Base-by-base conservation (phyloP, 2,329 filamentous ascomycete genomes). In the Xylariales sp. region DNA sequence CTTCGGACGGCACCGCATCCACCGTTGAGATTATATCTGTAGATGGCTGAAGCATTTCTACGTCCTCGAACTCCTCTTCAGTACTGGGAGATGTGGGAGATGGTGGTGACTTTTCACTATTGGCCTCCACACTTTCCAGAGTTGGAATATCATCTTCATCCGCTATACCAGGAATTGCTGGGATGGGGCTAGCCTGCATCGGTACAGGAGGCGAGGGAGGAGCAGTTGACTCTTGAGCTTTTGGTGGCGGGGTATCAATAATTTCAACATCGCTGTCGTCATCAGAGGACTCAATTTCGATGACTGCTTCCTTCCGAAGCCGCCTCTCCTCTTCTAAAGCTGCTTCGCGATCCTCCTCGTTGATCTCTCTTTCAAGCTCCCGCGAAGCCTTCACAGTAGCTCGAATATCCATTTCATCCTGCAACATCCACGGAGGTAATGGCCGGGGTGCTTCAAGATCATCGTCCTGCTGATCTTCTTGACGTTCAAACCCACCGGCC, bases 351-450 rank as follows among this genome's bases (percentile, higher is more conserved):
- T 85, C 77, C 40, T 83, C 75, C 15, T 82, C 81, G 40, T 83
- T 79, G 40, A 85, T 78, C 40, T 78, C 72, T 15, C 64, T 61
- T 33, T 83, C 76, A 33, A 59, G 69, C 50, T 64, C 74, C 46
- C 63, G 73, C 61, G 80, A 76, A 40, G 77, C 73, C 49, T 74
- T 76, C 43, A 81, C 61, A 18, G 74, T 72, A 34, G 82, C 73
- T 43, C 83, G 71, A 21, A 90, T 79, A 41, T 89, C 85, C 2
- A 72, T 70, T 5, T 79, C 62, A 44, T 80, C 75, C 38, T 54
- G 49, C 3, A 66, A 63, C 52, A 93, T 74, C 87, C 87, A 93
- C 1, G 87, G 87, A 2, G 87, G 87, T 6, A 91, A 55, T 0
- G 83, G 82, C n/a, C 66, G 70, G 2, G 74, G 67, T 4, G 56